phyloP scores from a whole-genome alignment of 208 protist species.

The Wallacemonas sp. region DNA sequence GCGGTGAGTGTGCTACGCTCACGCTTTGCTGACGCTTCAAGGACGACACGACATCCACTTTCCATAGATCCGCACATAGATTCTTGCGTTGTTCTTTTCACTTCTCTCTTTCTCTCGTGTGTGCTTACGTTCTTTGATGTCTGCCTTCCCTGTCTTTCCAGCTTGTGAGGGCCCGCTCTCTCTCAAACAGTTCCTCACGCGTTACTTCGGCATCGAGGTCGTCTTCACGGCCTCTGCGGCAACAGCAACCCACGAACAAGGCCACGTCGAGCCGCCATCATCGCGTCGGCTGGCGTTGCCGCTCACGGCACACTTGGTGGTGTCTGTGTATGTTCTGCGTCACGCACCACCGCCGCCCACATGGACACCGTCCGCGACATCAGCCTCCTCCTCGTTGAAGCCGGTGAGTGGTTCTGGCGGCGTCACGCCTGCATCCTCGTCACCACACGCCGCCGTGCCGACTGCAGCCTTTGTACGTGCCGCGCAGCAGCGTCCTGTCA shows the following conservation, averaged over 20 bases:
- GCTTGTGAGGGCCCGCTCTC: slow-evolving; percentile 53
- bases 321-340: slow-evolving; percentile 10
- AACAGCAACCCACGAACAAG: too few relatives aligned
- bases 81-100: slow-evolving; percentile 6
- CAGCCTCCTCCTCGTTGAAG: neutral
- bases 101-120: neutral
- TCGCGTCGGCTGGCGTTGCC: neutral
- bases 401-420: too few relatives aligned
- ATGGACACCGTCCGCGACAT: neutral
- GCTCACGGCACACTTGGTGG: neutral
- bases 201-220: slow-evolving; percentile 42
- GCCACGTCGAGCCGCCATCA: too few relatives aligned
- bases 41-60: too few relatives aligned
- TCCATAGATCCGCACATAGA: too few relatives aligned
- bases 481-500: slow-evolving; percentile 18
- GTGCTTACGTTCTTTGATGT: neutral
- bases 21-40: too few relatives aligned
- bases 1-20: too few relatives aligned
- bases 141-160: slow-evolving; percentile 41
- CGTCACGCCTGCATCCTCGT: too few relatives aligned
- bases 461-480: slow-evolving; percentile 15
- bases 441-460: neutral
- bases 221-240: slow-evolving; percentile 15
- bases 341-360: neutral
- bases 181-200: slow-evolving; percentile 48